Evolutionary conservation across 2,329 filamentous ascomycete genomes (phyloP).

Genomic region (Westerdykella sp.): DNA sequence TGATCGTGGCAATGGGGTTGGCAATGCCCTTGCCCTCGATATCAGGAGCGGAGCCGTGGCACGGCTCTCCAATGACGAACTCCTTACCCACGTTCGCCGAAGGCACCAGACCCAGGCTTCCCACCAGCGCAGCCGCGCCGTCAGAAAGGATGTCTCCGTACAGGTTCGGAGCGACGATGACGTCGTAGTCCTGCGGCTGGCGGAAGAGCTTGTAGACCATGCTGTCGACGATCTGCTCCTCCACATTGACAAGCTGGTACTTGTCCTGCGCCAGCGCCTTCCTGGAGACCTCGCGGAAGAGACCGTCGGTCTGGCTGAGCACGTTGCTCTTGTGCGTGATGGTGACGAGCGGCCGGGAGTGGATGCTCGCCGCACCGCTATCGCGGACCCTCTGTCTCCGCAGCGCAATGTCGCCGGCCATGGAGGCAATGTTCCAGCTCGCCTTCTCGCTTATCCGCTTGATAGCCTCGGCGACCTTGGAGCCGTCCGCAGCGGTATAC

Average conservation of each 20-base stretch:
- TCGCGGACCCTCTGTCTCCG: slow-evolving; percentile 76
- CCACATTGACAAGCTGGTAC: slow-evolving; percentile 62
- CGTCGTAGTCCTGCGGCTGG: slow-evolving; percentile 89
- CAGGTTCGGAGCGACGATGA: slow-evolving; percentile 94
- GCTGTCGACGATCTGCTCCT: slow-evolving; percentile 98
- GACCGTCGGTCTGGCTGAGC: slow-evolving; percentile 87
- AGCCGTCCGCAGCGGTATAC: slow-evolving; percentile 62
- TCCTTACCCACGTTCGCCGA: slow-evolving; percentile 90
- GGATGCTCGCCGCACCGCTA: slow-evolving; percentile 51
- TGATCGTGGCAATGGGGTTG: slow-evolving; percentile 91
- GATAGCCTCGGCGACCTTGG: slow-evolving; percentile 90
- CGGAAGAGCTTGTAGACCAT: slow-evolving; percentile 99
- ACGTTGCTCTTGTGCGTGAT: slow-evolving; percentile 99
- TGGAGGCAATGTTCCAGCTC: slow-evolving; percentile 77
- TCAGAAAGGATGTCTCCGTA: slow-evolving; percentile 97
- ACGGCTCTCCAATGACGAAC: slow-evolving; percentile 96
- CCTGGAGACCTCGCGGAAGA: slow-evolving; percentile 79
- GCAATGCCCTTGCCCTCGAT: slow-evolving; percentile 90
- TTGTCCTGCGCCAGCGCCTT: slow-evolving; percentile 60
- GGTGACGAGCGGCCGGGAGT: slow-evolving; percentile 70
- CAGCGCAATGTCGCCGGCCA: slow-evolving; percentile 91
- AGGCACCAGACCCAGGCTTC: slow-evolving; percentile 84
- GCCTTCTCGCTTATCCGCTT: slow-evolving; percentile 92
- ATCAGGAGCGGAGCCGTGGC: slow-evolving; percentile 92
- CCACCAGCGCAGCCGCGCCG: slow-evolving; percentile 88